Conservation (phyloP, 768 basidiomycete genomes). For the Kwoniella botswanensis region DNA sequence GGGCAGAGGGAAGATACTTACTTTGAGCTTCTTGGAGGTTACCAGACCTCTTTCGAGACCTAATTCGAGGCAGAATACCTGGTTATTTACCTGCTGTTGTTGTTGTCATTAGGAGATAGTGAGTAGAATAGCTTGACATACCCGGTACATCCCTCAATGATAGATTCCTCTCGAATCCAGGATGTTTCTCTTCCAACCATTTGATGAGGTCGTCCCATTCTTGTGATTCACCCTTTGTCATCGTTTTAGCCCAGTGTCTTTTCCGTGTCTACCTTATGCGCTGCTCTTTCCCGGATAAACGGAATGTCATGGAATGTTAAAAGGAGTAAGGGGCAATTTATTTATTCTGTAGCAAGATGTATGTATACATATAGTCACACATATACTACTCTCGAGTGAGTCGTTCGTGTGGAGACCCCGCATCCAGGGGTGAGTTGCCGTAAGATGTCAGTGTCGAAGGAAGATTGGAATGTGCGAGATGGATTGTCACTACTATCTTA, state of each 20-base stretch:
- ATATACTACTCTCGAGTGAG: not conserved
- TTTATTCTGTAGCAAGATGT: not conserved
- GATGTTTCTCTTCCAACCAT: conserved; percentile 66
- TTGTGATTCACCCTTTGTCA: conserved; percentile 6
- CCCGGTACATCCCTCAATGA: conserved; percentile 65
- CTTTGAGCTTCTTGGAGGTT: conserved; percentile 61
- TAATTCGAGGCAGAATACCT: conserved; percentile 39
- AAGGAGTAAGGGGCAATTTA: not conserved
- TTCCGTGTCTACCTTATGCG: not conserved
- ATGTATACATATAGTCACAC: no score
- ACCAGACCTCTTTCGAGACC: conserved; percentile 76
- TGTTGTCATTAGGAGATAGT: not conserved
- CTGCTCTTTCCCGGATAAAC: not conserved
- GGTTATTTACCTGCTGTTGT: not conserved
- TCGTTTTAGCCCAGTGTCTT: not conserved
- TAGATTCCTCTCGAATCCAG: conserved; percentile 58
- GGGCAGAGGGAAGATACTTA: conserved; percentile 48
- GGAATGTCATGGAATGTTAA: not conserved
- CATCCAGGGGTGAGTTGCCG: not conserved
- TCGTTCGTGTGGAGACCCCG: not conserved
- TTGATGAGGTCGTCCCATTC: conserved; percentile 63
- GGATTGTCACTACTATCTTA: not conserved
- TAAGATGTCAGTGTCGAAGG: not conserved
- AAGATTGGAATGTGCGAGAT: not conserved
- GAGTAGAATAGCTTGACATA: conserved; percentile 51